phyloP scores from a whole-genome alignment of 345 rosid species.

The Ceriops zippeliana region DNA sequence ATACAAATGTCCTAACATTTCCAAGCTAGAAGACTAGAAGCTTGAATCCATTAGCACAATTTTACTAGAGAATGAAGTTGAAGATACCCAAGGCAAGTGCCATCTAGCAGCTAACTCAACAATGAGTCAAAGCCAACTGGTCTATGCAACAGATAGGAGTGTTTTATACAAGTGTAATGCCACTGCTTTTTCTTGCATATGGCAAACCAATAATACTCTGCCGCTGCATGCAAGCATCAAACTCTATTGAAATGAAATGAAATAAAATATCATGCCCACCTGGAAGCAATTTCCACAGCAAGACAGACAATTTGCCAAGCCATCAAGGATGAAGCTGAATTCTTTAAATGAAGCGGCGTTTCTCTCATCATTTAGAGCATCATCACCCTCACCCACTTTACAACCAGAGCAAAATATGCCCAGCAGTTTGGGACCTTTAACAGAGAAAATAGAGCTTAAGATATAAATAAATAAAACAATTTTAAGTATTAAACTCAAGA shows the following conservation, averaged over 20 bases:
- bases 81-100: no score
- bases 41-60: no score
- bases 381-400: conserved; percentile 29
- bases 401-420: conserved; percentile 47
- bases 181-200: no score
- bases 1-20: neutral
- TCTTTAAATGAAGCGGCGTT: conserved; percentile 20
- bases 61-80: no score
- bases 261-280: conserved; percentile 27
- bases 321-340: conserved; percentile 46
- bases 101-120: no score
- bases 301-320: conserved; percentile 68
- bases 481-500: neutral
- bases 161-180: no score
- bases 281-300: conserved; percentile 39
- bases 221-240: no score
- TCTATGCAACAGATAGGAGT: no score
- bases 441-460: conserved; percentile 17
- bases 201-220: no score
- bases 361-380: conserved; percentile 30
- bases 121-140: no score
- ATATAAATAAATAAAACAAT: neutral
- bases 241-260: neutral
- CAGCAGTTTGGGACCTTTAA: conserved; percentile 61
- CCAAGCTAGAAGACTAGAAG: no score